Evolutionary conservation across 202 grass and related monocot species (phyloP), one percentile per base, ranked within the genome.

Genomic region (Zizania palustris): DNA sequence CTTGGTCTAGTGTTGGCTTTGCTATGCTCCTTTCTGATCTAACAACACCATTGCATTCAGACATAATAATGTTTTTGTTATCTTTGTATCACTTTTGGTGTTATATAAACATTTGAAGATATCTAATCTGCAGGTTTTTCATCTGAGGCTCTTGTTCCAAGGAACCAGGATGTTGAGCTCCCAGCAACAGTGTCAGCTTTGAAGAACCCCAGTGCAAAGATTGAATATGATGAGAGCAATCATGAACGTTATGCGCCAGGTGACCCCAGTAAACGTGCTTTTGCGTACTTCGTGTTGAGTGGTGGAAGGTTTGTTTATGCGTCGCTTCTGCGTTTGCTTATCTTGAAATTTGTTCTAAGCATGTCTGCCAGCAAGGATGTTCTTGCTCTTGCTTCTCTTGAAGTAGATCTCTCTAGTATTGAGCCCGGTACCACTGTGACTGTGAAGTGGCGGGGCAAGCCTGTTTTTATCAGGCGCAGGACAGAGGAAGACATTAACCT

Each of bases 331-430:
- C 89, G 93, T 45, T 71, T 96, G 70, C 81, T 96, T 33, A 19
- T 96, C 74, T 84, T 96, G 42, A 96, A 96, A 65, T 96, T 96
- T 2, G 89, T 96, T 60, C 59, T 96, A 38, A 96, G 93, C 67
- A 96, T 96, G 93, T 96, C 93, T 18, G 93, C 93, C 11, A 92
- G 79, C 65, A 96, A 96, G 82, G 93, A 96, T 12, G 93, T 96
- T 22, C 89, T 96, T 10, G 93, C 93, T 1, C 66, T 96, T 6
- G 93, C 93, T 46, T 92, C 89, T 14, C 36, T 96, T 63, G 93
- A 96, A 65, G 93, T 96, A 14, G 93, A 96, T 65, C 82, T 96
- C 41, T 90, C 89, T 46, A 92, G 87, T 73, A 96, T 96, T 67
- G 93, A 96, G 51, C 87, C 93, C 6, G 93, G 93, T 21, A 84